phyloP scores from a whole-genome alignment of 305 asterid genomes.

The Ajuga reptans region DNA sequence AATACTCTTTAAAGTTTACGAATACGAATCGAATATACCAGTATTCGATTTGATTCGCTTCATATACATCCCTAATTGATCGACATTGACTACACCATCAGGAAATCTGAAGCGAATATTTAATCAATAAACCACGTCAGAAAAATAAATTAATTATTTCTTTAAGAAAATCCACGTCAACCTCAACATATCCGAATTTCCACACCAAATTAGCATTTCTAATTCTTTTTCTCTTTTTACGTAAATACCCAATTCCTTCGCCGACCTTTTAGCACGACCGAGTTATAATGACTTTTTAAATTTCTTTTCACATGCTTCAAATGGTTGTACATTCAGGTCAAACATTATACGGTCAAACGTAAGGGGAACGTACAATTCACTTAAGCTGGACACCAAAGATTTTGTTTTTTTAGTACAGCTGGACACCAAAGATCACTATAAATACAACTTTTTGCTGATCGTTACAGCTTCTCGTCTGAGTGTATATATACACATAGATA shows the following conservation, averaged over 20 bases:
- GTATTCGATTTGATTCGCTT: too few species aligned
- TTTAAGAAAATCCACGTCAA: neutral
- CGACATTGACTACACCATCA: too few species aligned
- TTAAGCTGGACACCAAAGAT: neutral
- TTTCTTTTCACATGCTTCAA: neutral
- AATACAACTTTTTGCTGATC: neutral
- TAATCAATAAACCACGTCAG: too few species aligned
- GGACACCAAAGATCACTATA: neutral
- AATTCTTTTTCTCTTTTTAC: neutral
- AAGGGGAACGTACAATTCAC: neutral
- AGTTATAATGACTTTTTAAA: neutral
- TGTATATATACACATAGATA: too few species aligned
- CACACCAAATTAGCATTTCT: neutral
- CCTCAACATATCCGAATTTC: neutral
- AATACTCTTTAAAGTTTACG: too few species aligned
- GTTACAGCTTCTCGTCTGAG: neutral
- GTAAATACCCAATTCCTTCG: slow-evolving; percentile 16
- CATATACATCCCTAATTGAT: too few species aligned
- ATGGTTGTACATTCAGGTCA: neutral
- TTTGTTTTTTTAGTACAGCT: too few species aligned
- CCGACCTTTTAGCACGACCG: neutral
- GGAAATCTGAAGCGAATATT: too few species aligned
- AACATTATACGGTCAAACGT: neutral
- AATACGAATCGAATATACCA: too few species aligned
- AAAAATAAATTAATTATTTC: too few species aligned